Percentiles rank a stretch among this genome's conserved stretches.
Conservation (phyloP, 2,329 filamentous ascomycete genomes). For the Alternaria triticina region DNA sequence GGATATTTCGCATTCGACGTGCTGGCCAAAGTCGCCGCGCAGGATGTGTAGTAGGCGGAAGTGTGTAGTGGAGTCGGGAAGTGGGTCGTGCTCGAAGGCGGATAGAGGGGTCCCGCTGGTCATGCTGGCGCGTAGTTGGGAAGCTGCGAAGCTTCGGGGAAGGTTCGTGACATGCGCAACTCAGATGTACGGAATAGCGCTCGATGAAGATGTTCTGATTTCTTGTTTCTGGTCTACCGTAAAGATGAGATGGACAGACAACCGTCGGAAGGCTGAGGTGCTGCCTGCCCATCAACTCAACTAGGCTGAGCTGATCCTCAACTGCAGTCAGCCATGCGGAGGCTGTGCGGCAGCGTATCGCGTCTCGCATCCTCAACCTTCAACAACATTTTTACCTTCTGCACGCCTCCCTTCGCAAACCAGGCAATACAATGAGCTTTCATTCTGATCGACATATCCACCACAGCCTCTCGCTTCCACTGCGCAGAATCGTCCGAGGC, state of each 20-base stretch:
- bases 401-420: not conserved
- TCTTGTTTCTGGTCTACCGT: not conserved
- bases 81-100: slow-evolving; percentile 3
- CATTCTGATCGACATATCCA: not conserved
- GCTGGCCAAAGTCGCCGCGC: not conserved
- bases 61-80: not conserved
- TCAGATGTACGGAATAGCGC: not conserved
- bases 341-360: not conserved
- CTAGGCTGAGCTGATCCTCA: not conserved
- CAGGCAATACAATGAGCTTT: not conserved
- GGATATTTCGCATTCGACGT: not conserved
- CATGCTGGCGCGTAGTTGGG: not conserved
- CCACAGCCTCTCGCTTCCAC: not conserved
- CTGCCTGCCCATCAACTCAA: not conserved
- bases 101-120: not conserved
- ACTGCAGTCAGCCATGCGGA: not conserved
- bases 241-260: not conserved
- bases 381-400: not conserved
- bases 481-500: not conserved
- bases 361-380: not conserved
- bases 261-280: not conserved
- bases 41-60: slow-evolving; percentile 2
- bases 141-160: not conserved
- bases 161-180: not conserved
- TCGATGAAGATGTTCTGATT: rapidly evolving